Evolutionary conservation across 495 filamentous ascomycete species (phyloP).

Genomic region (Choiromyces venosus): DNA sequence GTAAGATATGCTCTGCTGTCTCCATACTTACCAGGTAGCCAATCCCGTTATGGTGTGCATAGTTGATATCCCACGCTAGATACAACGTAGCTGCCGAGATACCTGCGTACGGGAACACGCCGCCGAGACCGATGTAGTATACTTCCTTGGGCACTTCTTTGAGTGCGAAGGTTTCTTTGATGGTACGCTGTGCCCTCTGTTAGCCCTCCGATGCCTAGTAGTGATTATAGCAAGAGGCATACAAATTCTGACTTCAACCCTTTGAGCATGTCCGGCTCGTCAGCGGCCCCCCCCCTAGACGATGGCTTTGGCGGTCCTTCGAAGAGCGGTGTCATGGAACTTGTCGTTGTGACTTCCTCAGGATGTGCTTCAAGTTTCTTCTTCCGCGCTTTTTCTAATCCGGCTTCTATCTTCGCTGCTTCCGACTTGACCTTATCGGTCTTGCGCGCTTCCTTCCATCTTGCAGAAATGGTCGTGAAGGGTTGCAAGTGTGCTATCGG

Average conservation of each 20-base stretch:
- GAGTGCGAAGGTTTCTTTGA: constrained; percentile 84
- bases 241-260: constrained; percentile 71
- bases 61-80: constrained; percentile 74
- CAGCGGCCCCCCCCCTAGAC: constrained; percentile 36
- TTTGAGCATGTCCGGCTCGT: constrained; percentile 59
- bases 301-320: constrained; percentile 42
- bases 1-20: constrained; percentile 66
- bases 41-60: constrained; percentile 53
- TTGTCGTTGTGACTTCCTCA: constrained; percentile 54
- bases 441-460: background rate
- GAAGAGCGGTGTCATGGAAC: constrained; percentile 54
- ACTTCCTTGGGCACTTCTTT: constrained; percentile 71
- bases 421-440: background rate
- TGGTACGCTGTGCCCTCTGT: constrained; percentile 54
- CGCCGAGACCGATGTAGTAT: constrained; percentile 75
- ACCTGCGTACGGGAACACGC: constrained; percentile 81
- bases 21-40: constrained; percentile 64
- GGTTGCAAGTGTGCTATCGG: background rate
- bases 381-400: constrained; percentile 42
- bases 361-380: constrained; percentile 54
- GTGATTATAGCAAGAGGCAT: constrained; percentile 42
- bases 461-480: background rate
- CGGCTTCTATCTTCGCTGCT: constrained; percentile 6
- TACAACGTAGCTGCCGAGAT: constrained; percentile 85
- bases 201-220: background rate